phyloP scores from a whole-genome alignment of 352 stramenopile species.

The Phytophthora boehmeriae region DNA sequence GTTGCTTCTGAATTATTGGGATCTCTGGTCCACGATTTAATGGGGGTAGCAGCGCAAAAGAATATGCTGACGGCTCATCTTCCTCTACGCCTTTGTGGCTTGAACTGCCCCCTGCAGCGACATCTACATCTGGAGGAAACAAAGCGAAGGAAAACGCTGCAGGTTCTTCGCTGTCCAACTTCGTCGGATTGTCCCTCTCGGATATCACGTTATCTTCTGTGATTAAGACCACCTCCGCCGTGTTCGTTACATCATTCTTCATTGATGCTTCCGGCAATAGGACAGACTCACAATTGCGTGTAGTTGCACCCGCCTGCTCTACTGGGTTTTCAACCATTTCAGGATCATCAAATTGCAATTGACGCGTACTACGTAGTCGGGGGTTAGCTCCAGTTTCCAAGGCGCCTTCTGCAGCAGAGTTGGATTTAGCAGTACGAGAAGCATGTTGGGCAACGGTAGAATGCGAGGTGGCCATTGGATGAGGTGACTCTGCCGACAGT shows the following conservation, averaged over 20 bases:
- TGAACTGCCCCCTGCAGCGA: slow-evolving; percentile 6
- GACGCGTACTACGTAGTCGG: slow-evolving; percentile 38
- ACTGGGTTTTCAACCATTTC: slow-evolving; percentile 1
- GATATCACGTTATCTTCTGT: neutral
- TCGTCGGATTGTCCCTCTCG: slow-evolving; percentile 1
- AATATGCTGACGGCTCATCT: slow-evolving; percentile 23
- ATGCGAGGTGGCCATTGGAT: neutral
- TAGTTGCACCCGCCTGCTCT: slow-evolving; percentile 1
- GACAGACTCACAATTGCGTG: neutral
- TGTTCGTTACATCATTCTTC: neutral
- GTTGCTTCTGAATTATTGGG: slow-evolving; percentile 2
- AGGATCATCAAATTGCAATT: slow-evolving; percentile 52
- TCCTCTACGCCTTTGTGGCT: slow-evolving; percentile 14
- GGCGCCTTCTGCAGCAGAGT: slow-evolving; percentile 1
- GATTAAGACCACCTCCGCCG: too few species aligned
- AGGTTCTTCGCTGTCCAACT: slow-evolving; percentile 3
- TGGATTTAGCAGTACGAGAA: neutral
- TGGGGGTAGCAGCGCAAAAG: slow-evolving; percentile 31
- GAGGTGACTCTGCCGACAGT: neutral
- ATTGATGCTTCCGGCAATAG: neutral
- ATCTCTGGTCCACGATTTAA: neutral
- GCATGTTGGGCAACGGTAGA: slow-evolving; percentile 1
- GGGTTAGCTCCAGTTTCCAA: slow-evolving; percentile 19
- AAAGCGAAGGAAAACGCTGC: slow-evolving; percentile 26
- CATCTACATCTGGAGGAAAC: slow-evolving; percentile 9